Conservation (phyloP, 2,329 filamentous ascomycete species). For the Ophiostoma himal-ulmi region DNA sequence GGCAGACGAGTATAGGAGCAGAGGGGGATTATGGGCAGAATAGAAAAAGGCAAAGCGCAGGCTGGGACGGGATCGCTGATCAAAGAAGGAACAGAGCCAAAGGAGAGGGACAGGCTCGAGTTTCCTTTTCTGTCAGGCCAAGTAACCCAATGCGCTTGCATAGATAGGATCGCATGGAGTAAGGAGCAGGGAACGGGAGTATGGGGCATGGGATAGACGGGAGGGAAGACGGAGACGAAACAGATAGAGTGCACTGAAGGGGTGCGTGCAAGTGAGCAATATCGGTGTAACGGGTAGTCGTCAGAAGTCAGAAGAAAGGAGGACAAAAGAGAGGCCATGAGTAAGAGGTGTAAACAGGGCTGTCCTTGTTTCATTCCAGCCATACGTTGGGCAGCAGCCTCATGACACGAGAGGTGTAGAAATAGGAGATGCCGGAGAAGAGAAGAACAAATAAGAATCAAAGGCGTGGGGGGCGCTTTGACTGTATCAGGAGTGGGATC, state of each 20-base stretch:
- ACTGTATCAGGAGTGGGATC: background rate
- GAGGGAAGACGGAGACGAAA: conserved; percentile 6
- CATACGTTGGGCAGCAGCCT: background rate
- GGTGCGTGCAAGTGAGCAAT: conserved; percentile 12
- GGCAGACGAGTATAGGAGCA: background rate
- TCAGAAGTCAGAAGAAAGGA: background rate
- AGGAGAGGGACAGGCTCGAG: background rate
- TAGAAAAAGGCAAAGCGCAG: background rate
- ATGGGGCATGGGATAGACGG: background rate
- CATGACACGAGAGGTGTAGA: background rate
- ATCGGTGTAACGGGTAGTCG: conserved; percentile 4
- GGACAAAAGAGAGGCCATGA: background rate
- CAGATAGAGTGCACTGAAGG: conserved; percentile 7
- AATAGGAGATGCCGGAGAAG: background rate
- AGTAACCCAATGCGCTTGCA: conserved; percentile 3
- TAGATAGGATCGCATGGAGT: background rate
- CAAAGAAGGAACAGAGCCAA: background rate
- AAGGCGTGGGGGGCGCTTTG: conserved; percentile 5
- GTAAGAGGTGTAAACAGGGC: conserved; percentile 1
- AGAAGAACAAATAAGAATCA: background rate
- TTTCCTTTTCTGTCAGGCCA: background rate
- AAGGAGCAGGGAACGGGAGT: background rate
- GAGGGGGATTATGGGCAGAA: background rate
- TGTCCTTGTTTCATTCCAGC: conserved; percentile 8
- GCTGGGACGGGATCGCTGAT: background rate